phyloP scores from a whole-genome alignment of 805 yeast genomes.

The Candida xiaguanensis region DNA sequence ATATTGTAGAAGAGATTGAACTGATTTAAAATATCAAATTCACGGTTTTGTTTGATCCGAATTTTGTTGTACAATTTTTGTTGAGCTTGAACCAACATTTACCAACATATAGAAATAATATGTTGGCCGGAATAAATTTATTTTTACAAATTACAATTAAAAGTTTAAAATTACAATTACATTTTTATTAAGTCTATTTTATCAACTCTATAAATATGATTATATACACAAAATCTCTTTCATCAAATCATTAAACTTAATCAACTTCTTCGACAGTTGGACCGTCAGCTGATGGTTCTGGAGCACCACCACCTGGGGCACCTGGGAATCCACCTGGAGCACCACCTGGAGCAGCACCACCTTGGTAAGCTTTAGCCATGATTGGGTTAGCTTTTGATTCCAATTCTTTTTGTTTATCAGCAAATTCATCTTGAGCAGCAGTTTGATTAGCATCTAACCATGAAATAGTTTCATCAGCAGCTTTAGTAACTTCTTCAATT shows the following conservation, averaged over 20 bases:
- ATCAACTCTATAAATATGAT: conserved; percentile 4
- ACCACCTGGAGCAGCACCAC: conserved; percentile 75
- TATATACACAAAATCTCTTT: neutral
- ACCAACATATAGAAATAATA: too few species aligned
- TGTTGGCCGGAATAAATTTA: neutral
- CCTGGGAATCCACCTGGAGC: conserved; percentile 58
- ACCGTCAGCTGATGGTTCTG: conserved; percentile 38
- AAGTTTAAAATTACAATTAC: neutral
- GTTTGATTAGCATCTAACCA: conserved; percentile 95
- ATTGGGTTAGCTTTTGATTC: conserved; percentile 95
- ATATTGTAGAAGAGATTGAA: too few species aligned
- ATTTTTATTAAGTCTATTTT: conserved; percentile 1
- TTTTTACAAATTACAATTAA: neutral
- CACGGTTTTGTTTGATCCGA: neutral
- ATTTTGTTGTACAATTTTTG: neutral
- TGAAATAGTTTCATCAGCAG: conserved; percentile 78
- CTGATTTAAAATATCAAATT: too few species aligned
- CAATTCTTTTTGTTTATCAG: conserved; percentile 92
- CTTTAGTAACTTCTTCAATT: conserved; percentile 65
- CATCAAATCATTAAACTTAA: conserved; percentile 17
- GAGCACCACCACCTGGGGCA: conserved; percentile 50
- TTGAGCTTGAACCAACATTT: too few species aligned
- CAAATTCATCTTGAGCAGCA: conserved; percentile 87
- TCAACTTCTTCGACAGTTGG: conserved; percentile 56
- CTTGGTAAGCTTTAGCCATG: conserved; percentile 95